A percentile compares a stretch with the other conserved stretches of the same genome.
These are phyloP conservation scores for Basipetospora chlamydospora DNA, from an alignment of 2,329 filamentous ascomycete genomes.

Conservation along the genomic window DNA sequence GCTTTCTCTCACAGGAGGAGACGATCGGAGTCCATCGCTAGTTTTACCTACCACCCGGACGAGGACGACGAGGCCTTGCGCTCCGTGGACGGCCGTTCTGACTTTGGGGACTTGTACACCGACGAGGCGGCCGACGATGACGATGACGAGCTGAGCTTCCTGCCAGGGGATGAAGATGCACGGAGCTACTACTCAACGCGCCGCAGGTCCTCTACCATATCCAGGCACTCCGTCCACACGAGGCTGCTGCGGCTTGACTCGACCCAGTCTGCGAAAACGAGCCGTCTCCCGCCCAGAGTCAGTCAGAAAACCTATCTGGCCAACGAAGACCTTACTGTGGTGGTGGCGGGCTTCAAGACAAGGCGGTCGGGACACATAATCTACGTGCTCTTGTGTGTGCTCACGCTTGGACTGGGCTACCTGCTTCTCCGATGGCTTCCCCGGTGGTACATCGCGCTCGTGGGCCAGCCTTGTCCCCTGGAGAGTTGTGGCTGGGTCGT, in stretches of 20 bases:
- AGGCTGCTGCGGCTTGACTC: constrained; percentile 62
- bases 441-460: constrained; percentile 64
- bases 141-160: constrained; percentile 23
- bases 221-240: constrained; percentile 39
- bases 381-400: constrained; percentile 56
- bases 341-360: constrained; percentile 80
- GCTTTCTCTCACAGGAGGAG: constrained; percentile 74
- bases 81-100: constrained; percentile 20
- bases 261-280: constrained; percentile 48
- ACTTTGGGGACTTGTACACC: constrained; percentile 12
- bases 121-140: constrained; percentile 22
- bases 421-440: constrained; percentile 84
- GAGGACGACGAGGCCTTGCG: constrained; percentile 35
- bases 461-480: constrained; percentile 55
- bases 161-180: constrained; percentile 24
- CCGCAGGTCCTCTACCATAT: constrained; percentile 48
- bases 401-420: constrained; percentile 66
- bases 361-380: constrained; percentile 51
- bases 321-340: constrained; percentile 88
- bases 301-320: constrained; percentile 89
- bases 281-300: constrained; percentile 29
- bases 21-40: constrained; percentile 71
- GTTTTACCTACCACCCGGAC: constrained; percentile 79
- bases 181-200: constrained; percentile 35
- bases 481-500: constrained; percentile 79